A percentile compares a stretch with the other conserved stretches of the same genome.
Evolutionary conservation across 73 alveolate species (phyloP).

Genomic region (Tetrahymena thermophila): DNA sequence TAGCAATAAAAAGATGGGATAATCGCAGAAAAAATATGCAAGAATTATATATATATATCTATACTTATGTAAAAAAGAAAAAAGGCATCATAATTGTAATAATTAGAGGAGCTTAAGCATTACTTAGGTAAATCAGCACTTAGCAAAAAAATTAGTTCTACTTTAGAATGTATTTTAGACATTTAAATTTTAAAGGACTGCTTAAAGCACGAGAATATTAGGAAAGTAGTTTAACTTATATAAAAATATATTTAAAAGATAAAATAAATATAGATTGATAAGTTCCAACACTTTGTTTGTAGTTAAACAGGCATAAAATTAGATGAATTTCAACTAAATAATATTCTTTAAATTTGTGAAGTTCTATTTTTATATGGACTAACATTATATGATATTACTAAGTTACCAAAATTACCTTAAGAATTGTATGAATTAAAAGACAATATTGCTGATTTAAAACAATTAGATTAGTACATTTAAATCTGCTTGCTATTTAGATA

Average conservation of each 20-base stretch:
- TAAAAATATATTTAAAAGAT: background rate
- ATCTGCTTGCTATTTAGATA: background rate
- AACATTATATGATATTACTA: background rate
- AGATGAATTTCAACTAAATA: background rate
- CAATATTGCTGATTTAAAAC: background rate
- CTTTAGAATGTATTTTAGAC: background rate
- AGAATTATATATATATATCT: background rate
- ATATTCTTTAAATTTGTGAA: background rate
- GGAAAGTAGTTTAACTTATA: background rate
- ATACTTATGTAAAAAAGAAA: background rate
- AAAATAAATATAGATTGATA: background rate
- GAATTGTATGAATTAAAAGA: background rate
- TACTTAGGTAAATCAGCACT: background rate
- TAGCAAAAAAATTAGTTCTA: background rate
- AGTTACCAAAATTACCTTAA: background rate
- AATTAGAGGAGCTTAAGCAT: background rate
- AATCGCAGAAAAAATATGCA: background rate
- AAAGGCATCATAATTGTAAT: background rate
- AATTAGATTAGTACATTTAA: background rate
- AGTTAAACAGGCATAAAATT: background rate
- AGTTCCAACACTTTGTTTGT: background rate
- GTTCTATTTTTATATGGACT: background rate
- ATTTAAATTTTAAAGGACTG: background rate
- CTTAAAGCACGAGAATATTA: background rate
- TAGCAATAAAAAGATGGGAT: background rate